Conservation (phyloP, 2,329 filamentous ascomycete species). For the Phialophora macrospora region DNA sequence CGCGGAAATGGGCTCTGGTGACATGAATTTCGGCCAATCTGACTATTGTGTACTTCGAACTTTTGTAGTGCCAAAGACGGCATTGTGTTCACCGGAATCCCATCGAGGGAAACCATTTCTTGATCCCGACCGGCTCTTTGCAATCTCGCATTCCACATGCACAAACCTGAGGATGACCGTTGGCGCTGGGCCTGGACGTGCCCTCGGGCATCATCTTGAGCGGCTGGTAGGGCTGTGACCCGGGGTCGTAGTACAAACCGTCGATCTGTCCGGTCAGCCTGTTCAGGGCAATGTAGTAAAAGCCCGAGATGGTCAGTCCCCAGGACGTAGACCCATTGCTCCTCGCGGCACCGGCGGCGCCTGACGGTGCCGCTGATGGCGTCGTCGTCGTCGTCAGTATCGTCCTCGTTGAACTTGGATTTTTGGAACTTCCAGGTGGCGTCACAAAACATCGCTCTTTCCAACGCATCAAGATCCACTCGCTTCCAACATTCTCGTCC, state of each 20-base stretch:
- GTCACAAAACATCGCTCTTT: slow-evolving; percentile 57
- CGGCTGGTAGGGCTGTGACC: slow-evolving; percentile 56
- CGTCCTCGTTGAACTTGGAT: slow-evolving; percentile 20
- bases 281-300: slow-evolving; percentile 56
- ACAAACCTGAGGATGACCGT: slow-evolving; percentile 5
- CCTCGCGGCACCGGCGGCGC: background rate
- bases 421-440: slow-evolving; percentile 12
- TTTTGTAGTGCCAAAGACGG: background rate
- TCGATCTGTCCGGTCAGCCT: slow-evolving; percentile 54
- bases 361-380: slow-evolving; percentile 1
- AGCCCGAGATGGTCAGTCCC: slow-evolving; percentile 57
- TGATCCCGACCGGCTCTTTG: slow-evolving; percentile 28
- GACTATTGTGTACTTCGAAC: background rate
- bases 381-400: slow-evolving; percentile 23
- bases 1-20: background rate
- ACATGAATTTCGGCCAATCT: background rate
- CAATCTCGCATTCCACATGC: slow-evolving; percentile 27
- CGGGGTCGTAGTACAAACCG: slow-evolving; percentile 56
- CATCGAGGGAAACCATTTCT: slow-evolving; percentile 35
- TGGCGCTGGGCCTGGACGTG: slow-evolving; percentile 6
- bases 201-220: slow-evolving; percentile 49
- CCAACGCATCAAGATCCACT: slow-evolving; percentile 59
- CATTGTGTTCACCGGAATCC: slow-evolving; percentile 28
- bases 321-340: slow-evolving; percentile 42
- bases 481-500: slow-evolving; percentile 41